A percentile compares a stretch with the other conserved stretches of the same genome.
Conservation (phyloP, 495 filamentous ascomycete genomes). For the Trichoderma asperelloides region DNA sequence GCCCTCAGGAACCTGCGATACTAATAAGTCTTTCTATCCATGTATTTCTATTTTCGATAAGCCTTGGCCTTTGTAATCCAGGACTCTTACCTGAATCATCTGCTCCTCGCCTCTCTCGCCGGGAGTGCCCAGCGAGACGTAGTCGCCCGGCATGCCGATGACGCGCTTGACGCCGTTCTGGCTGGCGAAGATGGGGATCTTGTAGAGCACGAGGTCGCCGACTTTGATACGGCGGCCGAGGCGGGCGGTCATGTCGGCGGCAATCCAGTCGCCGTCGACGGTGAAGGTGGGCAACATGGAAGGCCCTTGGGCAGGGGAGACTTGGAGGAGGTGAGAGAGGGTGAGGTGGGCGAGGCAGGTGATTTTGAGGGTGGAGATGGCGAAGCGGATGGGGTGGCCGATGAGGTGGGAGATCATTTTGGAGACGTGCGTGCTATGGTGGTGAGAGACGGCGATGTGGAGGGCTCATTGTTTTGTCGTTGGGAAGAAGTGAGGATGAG, state of each 20-base stretch:
- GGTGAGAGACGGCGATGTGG: no score
- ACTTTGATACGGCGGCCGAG: conserved; percentile 63
- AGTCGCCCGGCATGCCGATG: conserved; percentile 82
- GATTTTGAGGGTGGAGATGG: conserved; percentile 31
- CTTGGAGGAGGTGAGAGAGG: conserved; percentile 40
- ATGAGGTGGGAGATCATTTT: conserved; percentile 14
- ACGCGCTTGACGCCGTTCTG: conserved; percentile 68
- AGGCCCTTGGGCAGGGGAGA: conserved; percentile 51
- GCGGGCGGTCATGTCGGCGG: conserved; percentile 27
- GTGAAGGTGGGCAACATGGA: conserved; percentile 77
- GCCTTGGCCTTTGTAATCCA: no score
- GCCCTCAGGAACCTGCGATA: conserved; percentile 70
- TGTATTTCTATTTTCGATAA: not conserved
- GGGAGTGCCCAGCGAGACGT: conserved; percentile 64
- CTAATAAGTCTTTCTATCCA: not conserved
- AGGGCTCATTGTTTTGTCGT: no score
- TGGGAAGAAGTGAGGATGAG: not conserved
- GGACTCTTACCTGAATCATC: conserved; percentile 65
- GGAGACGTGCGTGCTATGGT: not conserved
- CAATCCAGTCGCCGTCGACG: conserved; percentile 56
- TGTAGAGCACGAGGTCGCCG: conserved; percentile 77
- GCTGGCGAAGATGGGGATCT: conserved; percentile 59
- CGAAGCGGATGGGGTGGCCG: conserved; percentile 32
- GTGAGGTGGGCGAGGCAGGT: conserved; percentile 49
- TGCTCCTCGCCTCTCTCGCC: conserved; percentile 29